These are phyloP conservation scores for Phanerodontia chrysosporium DNA, from an alignment of 768 basidiomycete genomes.

Conservation along the genomic window DNA sequence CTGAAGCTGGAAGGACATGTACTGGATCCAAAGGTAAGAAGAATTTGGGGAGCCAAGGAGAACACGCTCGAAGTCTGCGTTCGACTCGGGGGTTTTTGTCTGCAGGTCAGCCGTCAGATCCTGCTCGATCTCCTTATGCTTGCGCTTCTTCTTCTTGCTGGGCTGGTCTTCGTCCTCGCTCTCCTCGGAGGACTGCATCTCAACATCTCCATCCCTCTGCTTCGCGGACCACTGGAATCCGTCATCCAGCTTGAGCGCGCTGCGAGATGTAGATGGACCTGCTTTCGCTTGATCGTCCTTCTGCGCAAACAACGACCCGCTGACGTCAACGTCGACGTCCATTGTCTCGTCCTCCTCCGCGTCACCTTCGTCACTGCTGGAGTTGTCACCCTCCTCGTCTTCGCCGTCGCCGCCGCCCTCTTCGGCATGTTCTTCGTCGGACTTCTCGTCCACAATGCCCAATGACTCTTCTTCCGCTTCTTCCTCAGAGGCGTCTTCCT, in stretches of 20 bases:
- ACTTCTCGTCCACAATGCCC: conserved; percentile 29
- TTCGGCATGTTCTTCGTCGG: conserved; percentile 14
- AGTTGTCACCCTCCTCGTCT: conserved; percentile 27
- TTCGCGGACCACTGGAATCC: conserved; percentile 72
- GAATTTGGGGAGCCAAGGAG: conserved; percentile 94
- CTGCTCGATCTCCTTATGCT: conserved; percentile 67
- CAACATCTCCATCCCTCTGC: conserved; percentile 33
- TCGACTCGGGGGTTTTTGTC: conserved; percentile 80
- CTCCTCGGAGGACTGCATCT: conserved; percentile 42
- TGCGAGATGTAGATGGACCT: conserved; percentile 14
- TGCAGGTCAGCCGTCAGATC: conserved; percentile 89
- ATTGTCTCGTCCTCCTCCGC: conserved; percentile 35
- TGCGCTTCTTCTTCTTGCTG: conserved; percentile 62
- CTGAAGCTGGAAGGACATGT: conserved; percentile 97
- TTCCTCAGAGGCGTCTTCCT: conserved; percentile 26
- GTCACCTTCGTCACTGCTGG: conserved; percentile 13
- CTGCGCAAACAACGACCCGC: background rate
- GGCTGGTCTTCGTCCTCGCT: conserved; percentile 41
- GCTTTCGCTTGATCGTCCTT: background rate
- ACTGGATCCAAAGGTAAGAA: conserved; percentile 97
- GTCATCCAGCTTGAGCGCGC: conserved; percentile 46
- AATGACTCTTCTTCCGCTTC: conserved; percentile 26
- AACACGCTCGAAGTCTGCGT: conserved; percentile 90
- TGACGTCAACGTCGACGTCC: conserved; percentile 40
- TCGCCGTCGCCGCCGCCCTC: conserved; percentile 13